These are phyloP conservation scores for Leccinellum albellum DNA, from an alignment of 768 basidiomycete species.

Conservation along the genomic window DNA sequence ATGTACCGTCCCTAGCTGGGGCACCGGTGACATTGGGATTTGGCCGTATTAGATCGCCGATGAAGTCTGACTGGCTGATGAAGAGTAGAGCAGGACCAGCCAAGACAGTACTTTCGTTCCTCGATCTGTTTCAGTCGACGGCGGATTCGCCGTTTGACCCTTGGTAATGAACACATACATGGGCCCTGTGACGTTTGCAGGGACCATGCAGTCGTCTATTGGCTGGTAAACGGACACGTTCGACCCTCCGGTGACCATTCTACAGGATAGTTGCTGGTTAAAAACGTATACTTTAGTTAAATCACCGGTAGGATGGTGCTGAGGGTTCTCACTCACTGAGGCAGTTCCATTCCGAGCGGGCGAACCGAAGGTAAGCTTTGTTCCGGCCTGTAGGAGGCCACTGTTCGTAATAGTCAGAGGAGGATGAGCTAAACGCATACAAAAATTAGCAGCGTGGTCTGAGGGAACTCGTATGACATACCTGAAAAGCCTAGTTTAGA, in stretches of 20 bases:
- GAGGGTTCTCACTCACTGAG: slow-evolving; percentile 37
- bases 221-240: slow-evolving; percentile 57
- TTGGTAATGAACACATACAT: slow-evolving; percentile 70
- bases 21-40: slow-evolving; percentile 8
- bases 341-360: slow-evolving; percentile 50
- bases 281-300: slow-evolving; percentile 1
- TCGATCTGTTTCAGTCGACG: slow-evolving; percentile 32
- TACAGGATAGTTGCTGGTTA: slow-evolving; percentile 57
- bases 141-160: slow-evolving; percentile 56
- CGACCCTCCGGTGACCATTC: slow-evolving; percentile 69
- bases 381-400: slow-evolving; percentile 53
- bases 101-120: slow-evolving; percentile 47
- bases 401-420: slow-evolving; percentile 61
- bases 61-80: slow-evolving; percentile 51
- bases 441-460: not conserved
- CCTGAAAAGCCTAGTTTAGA: slow-evolving; percentile 57
- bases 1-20: not conserved
- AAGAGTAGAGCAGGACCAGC: slow-evolving; percentile 72
- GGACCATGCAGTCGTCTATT: slow-evolving; percentile 58
- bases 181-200: slow-evolving; percentile 65
- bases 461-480: slow-evolving; percentile 25
- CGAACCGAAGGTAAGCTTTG: slow-evolving; percentile 58
- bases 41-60: slow-evolving; percentile 45
- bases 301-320: not conserved
- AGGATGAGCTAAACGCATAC: slow-evolving; percentile 46